A percentile compares a stretch with the other conserved stretches of the same genome.
These are phyloP conservation scores for Suillus sp. DNA, from an alignment of 768 basidiomycete species.

Conservation along the genomic window DNA sequence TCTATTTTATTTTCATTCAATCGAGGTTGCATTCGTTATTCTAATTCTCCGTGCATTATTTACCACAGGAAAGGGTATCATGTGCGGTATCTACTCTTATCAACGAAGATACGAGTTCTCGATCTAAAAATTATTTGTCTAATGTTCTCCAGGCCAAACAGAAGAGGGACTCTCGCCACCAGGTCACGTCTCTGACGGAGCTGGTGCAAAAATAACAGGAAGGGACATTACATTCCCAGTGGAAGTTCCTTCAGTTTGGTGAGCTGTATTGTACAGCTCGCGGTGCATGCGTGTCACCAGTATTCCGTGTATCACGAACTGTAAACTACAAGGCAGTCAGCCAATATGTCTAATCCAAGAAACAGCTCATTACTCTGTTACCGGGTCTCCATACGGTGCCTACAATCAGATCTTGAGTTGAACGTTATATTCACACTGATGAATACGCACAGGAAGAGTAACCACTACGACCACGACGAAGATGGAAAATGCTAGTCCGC, in stretches of 20 bases:
- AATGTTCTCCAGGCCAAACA: constrained; percentile 35
- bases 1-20: not conserved
- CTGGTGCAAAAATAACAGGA: not conserved
- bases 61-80: not conserved
- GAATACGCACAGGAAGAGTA: not conserved
- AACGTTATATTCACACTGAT: too few species aligned
- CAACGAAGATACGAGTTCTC: constrained; percentile 6
- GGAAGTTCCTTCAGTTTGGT: not conserved
- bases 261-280: not conserved
- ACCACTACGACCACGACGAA: not conserved
- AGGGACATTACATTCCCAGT: not conserved
- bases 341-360: not conserved
- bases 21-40: not conserved
- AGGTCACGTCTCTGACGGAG: not conserved
- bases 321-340: not conserved
- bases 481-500: not conserved
- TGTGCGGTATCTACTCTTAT: not conserved
- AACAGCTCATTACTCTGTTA: not conserved
- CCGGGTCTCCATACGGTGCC: not conserved
- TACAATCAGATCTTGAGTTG: not conserved
- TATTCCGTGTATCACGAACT: not conserved
- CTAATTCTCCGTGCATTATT: not conserved
- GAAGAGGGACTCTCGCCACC: too few species aligned
- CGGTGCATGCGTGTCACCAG: not conserved
- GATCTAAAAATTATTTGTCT: constrained; percentile 36